A percentile compares a stretch with the other conserved stretches of the same genome.
These are phyloP conservation scores for Carallia brachiata DNA, from an alignment of 345 rosid species.

Conservation along the genomic window DNA sequence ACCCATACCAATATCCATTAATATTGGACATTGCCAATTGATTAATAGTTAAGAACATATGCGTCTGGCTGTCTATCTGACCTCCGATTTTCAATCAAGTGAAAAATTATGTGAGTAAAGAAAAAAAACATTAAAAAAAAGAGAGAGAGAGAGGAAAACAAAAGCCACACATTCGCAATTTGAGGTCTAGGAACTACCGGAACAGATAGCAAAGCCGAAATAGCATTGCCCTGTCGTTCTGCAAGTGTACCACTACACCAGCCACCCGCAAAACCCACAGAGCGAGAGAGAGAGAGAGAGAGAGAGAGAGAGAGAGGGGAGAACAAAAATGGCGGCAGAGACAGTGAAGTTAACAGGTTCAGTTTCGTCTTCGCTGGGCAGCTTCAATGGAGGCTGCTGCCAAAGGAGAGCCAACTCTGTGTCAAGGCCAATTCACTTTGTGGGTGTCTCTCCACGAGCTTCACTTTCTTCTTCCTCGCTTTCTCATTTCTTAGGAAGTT, in stretches of 20 bases:
- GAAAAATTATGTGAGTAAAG: no score
- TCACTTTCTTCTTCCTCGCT: constrained; percentile 48
- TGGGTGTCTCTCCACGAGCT: constrained; percentile 46
- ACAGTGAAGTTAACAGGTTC: constrained; percentile 53
- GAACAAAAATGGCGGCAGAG: constrained; percentile 65
- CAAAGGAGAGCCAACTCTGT: constrained; percentile 44
- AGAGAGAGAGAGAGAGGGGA: background rate
- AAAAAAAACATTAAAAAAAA: no score
- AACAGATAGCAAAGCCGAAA: no score
- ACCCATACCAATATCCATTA: no score
- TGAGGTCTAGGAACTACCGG: no score
- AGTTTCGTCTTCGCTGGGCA: constrained; percentile 47
- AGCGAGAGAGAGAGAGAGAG: constrained; percentile 1
- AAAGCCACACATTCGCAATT: no score
- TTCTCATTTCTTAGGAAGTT: constrained; percentile 52
- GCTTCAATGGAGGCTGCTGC: constrained; percentile 44
- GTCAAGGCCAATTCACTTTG: constrained; percentile 42
- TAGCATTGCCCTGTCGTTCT: no score
- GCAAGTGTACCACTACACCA: background rate
- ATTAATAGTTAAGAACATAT: no score
- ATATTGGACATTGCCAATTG: no score
- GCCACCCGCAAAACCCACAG: background rate
- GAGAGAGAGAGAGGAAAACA: no score
- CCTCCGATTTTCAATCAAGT: no score
- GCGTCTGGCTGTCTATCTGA: no score